A percentile compares a stretch with the other conserved stretches of the same genome.
phyloP scores from a whole-genome alignment of 257 asterid genomes.

The Solanum lignicaule region DNA sequence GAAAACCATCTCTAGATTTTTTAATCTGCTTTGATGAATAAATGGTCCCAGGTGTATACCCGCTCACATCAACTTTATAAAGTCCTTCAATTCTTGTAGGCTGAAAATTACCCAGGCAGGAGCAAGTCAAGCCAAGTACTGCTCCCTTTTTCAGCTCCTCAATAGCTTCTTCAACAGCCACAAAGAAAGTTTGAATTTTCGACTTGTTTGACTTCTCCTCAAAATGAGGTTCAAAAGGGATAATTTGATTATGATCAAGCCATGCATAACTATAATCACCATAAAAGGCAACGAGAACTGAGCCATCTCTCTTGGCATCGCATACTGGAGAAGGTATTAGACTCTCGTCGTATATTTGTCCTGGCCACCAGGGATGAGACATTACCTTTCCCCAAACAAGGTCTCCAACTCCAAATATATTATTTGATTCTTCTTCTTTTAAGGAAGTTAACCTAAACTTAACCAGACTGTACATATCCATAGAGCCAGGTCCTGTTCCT shows the following conservation, averaged over 20 bases:
- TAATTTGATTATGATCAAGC: slow-evolving; percentile 1
- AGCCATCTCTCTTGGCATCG: slow-evolving; percentile 3
- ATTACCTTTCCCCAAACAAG: slow-evolving; percentile 17
- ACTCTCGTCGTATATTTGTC: slow-evolving; percentile 3
- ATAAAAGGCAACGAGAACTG: slow-evolving; percentile 10
- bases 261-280: slow-evolving; percentile 16
- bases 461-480: slow-evolving; percentile 6
- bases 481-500: not conserved
- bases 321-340: not conserved
- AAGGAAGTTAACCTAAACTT: slow-evolving; percentile 1
- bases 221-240: slow-evolving; percentile 8
- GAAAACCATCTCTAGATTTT: slow-evolving; percentile 9
- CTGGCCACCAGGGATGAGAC: slow-evolving; percentile 21
- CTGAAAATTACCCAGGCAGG: slow-evolving; percentile 4
- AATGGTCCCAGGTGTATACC: not conserved
- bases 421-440: not conserved
- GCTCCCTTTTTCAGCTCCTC: slow-evolving; percentile 7
- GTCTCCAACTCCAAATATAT: not conserved
- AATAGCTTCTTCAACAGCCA: slow-evolving; percentile 5
- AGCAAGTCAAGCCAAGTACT: slow-evolving; percentile 13
- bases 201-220: slow-evolving; percentile 3
- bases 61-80: slow-evolving; percentile 2
- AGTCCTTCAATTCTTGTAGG: not conserved
- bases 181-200: not conserved
- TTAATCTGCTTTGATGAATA: slow-evolving; percentile 6